Evolutionary conservation across 1,284 basidiomycete genomes (phyloP), one percentile per base, ranked within the genome.

Genomic region (Tilletia indica): DNA sequence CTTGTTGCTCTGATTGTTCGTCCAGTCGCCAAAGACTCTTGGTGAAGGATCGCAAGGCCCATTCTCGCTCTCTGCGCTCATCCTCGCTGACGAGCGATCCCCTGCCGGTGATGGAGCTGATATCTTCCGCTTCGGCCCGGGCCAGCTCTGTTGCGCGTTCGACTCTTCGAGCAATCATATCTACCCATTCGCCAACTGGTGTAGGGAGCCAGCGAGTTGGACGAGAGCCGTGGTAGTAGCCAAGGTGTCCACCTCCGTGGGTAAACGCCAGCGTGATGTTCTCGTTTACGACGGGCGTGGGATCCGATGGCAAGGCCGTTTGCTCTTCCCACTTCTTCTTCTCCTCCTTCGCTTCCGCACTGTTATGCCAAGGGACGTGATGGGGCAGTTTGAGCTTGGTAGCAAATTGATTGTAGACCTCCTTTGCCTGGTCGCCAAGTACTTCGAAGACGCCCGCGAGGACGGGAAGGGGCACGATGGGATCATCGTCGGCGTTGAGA

Each of bases 401-500:
- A 9, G 70, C 68, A 90, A 86, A 71, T 88, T 87, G 70, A 86
- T 88, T 71, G 90, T 64, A 64, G 14, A 38, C 36, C 36, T 34
- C 61, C 34, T n/a, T 64, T 11, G 61, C 61, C 4, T 78, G 68
- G 12, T 72, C 54, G 1, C 79, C 80, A 34, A 81, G 79, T 5
- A 71, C 71, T 36, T 72, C 70, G 8, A 74, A 54, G 12, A 81
- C 74, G 49, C 73, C 73, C 2, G 48, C 21, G 68, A 73, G 78
- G 51, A 73, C 73, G 71, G 67, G 63, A 48, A 63, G 58, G 0
- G 86, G 91, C 34, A 98, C 90, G 67, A 89, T 87, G 1, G 97
- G 97, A 85, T 99, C 96, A 85, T 99, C 95, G 51, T 89, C 89
- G 0, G 96, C 89, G 82, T 94, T 96, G 77, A 99, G 88, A 9